Conservation (phyloP, 371 early-diverging fungal genomes). For the Nosema muscidifuracis region DNA sequence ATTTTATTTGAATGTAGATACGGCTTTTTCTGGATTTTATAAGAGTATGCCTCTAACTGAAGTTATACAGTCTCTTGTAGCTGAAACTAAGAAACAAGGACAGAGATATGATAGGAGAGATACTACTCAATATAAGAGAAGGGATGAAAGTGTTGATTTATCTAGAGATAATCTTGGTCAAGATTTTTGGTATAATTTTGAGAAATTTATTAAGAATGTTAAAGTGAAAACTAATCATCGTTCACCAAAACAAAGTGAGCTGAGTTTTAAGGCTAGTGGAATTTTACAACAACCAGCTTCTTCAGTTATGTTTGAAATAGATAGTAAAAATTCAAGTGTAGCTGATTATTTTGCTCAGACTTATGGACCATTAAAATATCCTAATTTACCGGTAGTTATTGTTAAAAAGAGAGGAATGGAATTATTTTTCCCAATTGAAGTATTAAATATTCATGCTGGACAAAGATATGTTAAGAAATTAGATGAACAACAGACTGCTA, state of each 20-base stretch:
- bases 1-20: conserved; percentile 50
- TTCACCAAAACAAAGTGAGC: conserved; percentile 12
- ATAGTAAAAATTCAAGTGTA: conserved; percentile 23
- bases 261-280: conserved; percentile 14
- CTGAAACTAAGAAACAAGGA: background rate
- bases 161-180: background rate
- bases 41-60: conserved; percentile 25
- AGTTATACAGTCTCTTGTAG: conserved; percentile 9
- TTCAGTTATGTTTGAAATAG: conserved; percentile 13
- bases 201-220: conserved; percentile 27
- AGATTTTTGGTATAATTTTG: conserved; percentile 23
- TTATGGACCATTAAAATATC: conserved; percentile 40
- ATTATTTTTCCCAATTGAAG: conserved; percentile 54
- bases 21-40: conserved; percentile 40
- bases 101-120: conserved; percentile 1
- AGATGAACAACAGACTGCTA: conserved; percentile 42
- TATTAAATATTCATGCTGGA: conserved; percentile 26
- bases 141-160: conserved; percentile 3
- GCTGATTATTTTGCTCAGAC: conserved; percentile 52
- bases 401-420: conserved; percentile 32
- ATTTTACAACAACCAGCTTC: conserved; percentile 9
- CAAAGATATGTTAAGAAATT: conserved; percentile 52
- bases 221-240: conserved; percentile 25
- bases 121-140: background rate
- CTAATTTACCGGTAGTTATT: conserved; percentile 43